Evolutionary conservation across 441 rosid genomes (phyloP).

Genomic region (Mallotus repandus): DNA sequence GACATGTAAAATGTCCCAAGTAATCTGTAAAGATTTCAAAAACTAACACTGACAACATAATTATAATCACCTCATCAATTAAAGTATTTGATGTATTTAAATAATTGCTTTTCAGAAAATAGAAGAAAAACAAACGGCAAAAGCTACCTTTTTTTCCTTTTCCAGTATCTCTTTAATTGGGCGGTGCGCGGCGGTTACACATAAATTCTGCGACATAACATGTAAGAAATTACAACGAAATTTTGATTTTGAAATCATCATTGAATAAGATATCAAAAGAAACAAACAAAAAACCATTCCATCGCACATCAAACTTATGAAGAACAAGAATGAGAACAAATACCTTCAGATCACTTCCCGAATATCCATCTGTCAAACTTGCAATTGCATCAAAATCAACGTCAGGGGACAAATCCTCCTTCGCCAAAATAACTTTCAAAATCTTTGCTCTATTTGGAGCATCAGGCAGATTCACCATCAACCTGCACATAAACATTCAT

Average conservation of each 20-base stretch:
- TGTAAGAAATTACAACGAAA: not conserved
- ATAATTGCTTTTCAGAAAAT: not conserved
- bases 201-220: conserved; percentile 52
- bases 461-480: conserved; percentile 93
- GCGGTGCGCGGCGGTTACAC: conserved; percentile 75
- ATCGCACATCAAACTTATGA: not conserved
- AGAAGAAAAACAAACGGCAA: not conserved
- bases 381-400: conserved; percentile 79
- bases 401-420: conserved; percentile 76
- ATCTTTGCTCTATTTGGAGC: conserved; percentile 84
- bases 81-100: not conserved
- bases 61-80: not conserved
- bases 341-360: conserved; percentile 94
- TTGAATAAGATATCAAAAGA: not conserved
- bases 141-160: conserved; percentile 64
- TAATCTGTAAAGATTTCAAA: not conserved
- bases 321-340: conserved; percentile 7
- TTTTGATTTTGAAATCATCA: not conserved
- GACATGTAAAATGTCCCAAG: not conserved
- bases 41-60: not conserved
- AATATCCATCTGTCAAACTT: conserved; percentile 81
- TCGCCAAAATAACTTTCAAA: conserved; percentile 73
- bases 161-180: conserved; percentile 76
- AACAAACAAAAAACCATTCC: not conserved
- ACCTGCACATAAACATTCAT: conserved; percentile 34